A percentile compares a stretch with the other conserved stretches of the same genome.
Conservation (phyloP, 2,329 filamentous ascomycete species). For the Stagonosporopsis vannaccii region DNA sequence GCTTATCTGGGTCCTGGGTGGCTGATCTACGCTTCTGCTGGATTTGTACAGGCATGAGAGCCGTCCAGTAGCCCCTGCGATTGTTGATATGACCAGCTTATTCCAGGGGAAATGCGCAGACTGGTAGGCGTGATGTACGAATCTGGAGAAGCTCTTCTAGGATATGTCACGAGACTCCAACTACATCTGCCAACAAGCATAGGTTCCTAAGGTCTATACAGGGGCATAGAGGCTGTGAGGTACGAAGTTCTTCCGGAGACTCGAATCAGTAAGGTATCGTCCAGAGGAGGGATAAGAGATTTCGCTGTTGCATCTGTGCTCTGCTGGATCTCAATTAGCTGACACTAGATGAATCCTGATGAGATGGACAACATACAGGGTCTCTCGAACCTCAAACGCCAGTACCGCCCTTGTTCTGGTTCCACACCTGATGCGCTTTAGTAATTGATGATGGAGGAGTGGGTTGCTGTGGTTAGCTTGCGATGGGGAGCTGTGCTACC, state of each 20-base stretch:
- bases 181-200: conserved; percentile 9
- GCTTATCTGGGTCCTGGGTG: conserved; percentile 29
- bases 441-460: conserved; percentile 4
- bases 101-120: neutral
- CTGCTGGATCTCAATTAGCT: conserved; percentile 9
- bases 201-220: conserved; percentile 2
- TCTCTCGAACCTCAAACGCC: neutral
- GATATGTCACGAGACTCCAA: conserved; percentile 3
- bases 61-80: conserved; percentile 1
- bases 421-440: neutral
- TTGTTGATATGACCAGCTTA: neutral
- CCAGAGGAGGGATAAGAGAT: conserved; percentile 21
- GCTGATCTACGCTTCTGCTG: conserved; percentile 36
- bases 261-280: conserved; percentile 9
- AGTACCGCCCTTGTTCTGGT: neutral
- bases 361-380: neutral
- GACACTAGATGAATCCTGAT: neutral
- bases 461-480: conserved; percentile 8
- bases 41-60: conserved; percentile 37
- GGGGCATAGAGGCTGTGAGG: neutral
- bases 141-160: neutral
- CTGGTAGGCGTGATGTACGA: neutral
- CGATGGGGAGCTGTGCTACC: conserved; percentile 8
- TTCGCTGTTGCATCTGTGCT: conserved; percentile 22
- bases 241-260: conserved; percentile 11